Evolutionary conservation across 2,329 filamentous ascomycete genomes (phyloP), one percentile per base, ranked within the genome.

Genomic region (Bipolaris zeicola): DNA sequence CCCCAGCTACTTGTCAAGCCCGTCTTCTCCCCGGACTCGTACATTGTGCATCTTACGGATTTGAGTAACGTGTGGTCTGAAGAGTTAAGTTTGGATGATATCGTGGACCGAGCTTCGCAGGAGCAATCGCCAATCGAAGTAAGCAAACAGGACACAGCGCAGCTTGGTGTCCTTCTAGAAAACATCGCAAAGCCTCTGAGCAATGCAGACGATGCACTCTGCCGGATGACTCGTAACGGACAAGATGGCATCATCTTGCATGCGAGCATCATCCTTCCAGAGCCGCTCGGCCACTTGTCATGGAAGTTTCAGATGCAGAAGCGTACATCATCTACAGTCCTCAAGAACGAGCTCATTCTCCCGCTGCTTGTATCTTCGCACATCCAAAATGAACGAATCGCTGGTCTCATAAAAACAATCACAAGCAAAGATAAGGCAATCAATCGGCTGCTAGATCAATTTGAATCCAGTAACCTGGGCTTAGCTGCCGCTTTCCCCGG

Each of bases 41-140:
- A 93, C 76, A 81, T 78, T 1, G 72, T 93, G 26, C 81, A 85
- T 55, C 70, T 94, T 37, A 91, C 89, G 2, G 90, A 94, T 70
- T 80, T 92, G 57, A 87, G 84, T 69, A 84, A 87, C 62, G 78
- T 92, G n/a, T 95, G 90, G 90, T 77, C 79, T 24, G 90, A 93
- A 75, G 80, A 74, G 7, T 76, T 92, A 20, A 82, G 86, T 53
- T 79, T 85, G 20, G 80, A 79, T n/a, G 81, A 79, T 10, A 89
- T 94, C 54, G 82, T 87, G 52, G 77, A 81, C 57, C 84, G 89
- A 57, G 88, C 86, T 28, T 80, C 85, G 53, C 77, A 83, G 22
- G 82, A 88, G 63, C 82, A 86, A 64, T 90, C 88, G 14, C 87
- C 84, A 58, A 92, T 94, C 58, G 89, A 94, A 69, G 87, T 90